These are phyloP conservation scores for Dendrobium officinale DNA, from an alignment of 106 monocot genomes.

Conservation along the genomic window DNA sequence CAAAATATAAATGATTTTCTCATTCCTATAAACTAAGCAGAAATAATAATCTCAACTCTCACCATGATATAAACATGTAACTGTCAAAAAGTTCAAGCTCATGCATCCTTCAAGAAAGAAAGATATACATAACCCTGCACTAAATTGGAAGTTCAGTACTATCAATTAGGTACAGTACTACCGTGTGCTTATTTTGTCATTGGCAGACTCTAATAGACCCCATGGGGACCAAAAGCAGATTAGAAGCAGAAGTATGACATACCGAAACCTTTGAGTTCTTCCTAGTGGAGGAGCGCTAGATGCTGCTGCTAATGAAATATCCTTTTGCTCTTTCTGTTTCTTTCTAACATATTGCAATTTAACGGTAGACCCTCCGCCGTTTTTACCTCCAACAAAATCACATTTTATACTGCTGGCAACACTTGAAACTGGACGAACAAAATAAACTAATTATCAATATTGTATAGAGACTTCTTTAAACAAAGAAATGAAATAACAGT, in stretches of 20 bases:
- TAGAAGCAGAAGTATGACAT: background rate
- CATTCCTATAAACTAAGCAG: background rate
- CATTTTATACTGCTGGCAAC: background rate
- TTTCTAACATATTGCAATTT: background rate
- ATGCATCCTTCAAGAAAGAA: background rate
- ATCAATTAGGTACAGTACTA: background rate
- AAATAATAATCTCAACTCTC: background rate
- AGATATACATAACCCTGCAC: background rate
- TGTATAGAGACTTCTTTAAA: background rate
- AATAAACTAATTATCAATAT: background rate
- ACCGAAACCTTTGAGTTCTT: background rate
- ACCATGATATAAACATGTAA: background rate
- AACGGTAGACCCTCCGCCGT: background rate
- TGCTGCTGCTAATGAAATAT: background rate
- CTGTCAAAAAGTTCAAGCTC: background rate
- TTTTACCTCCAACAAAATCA: background rate
- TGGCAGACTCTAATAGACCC: background rate
- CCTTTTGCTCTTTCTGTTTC: background rate
- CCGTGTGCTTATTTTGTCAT: background rate
- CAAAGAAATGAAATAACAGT: no score
- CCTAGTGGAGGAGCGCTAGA: constrained; percentile 4
- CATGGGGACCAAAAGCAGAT: background rate
- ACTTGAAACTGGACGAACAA: constrained; percentile 3
- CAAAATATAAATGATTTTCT: background rate
- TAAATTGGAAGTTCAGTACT: background rate